Conservation (phyloP, 495 filamentous ascomycete genomes). For the Annulohypoxylon nitens region DNA sequence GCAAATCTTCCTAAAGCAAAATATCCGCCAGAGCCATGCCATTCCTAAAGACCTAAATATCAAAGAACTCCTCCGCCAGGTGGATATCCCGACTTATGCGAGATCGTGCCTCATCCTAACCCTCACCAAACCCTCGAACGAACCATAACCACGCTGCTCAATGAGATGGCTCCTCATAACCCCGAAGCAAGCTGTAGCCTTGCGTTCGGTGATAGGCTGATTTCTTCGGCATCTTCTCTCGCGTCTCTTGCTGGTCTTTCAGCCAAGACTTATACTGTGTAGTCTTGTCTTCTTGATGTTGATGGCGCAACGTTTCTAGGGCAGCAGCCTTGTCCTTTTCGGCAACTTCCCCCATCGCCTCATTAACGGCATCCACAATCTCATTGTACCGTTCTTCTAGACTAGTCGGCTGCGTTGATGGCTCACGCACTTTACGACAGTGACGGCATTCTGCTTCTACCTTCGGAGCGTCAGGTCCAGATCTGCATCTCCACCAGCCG, state of each 20-base stretch:
- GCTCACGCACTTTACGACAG: conserved; percentile 10
- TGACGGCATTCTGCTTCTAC: conserved; percentile 50
- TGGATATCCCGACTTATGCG: not conserved
- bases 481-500: conserved; percentile 60
- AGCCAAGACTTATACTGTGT: not conserved
- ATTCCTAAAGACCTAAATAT: not conserved
- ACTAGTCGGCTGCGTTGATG: not conserved
- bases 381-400: not conserved
- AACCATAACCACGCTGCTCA: not conserved
- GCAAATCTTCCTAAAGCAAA: not conserved
- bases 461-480: conserved; percentile 46
- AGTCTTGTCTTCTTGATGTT: not conserved
- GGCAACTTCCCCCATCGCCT: conserved; percentile 32
- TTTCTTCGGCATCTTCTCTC: not conserved
- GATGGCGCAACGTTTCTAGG: not conserved
- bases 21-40: not conserved
- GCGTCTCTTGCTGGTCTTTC: not conserved
- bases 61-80: not conserved
- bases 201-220: not conserved
- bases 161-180: not conserved
- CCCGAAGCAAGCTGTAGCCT: conserved; percentile 20
- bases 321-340: conserved; percentile 22
- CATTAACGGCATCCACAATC: conserved; percentile 16
- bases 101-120: not conserved
- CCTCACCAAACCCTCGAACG: not conserved